Base-by-base conservation (phyloP, 768 basidiomycete genomes). In the Leccinum variicolor region DNA sequence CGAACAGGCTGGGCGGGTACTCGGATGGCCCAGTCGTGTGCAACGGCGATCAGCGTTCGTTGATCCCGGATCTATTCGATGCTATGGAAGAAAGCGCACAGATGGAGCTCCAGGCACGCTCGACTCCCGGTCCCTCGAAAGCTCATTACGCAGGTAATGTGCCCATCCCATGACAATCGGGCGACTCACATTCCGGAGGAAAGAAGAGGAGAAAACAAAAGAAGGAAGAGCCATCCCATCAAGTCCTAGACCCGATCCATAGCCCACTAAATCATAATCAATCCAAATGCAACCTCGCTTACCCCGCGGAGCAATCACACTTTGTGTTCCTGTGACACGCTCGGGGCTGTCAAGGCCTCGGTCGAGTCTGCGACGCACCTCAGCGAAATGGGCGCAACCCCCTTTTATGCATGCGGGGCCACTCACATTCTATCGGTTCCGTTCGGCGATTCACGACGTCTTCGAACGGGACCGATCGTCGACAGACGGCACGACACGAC, bases 271-370 rank as follows among this genome's bases (percentile, higher is more conserved):
- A 56, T 82, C 78, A 26, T 84, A 75, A 36, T 69, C 63, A 1
- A 89, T 95, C 19, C 19, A 43, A 19, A 56, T 81, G 73, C 50
- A 98, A 75, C 11, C 83, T 82, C 43, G 94, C 81, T 69, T 94
- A 95, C 1, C 94, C 94, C 2, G 93, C 90, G 7, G 92, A 94
- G 74, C 94, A 95, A 74, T 96, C 95, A 74, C 92, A 94, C 57
- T 31, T 11, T 92, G 90, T 11, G 88, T 89, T 95, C 94, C 92
- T 90, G 58, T 36, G 25, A 34, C 46, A n/a, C 6, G 23, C n/a
- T n/a, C 2, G 7, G 6, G 5, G 23, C 19, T 46, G 13, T 56
- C 58, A 31, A 19, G 46, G 25, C 48, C 52, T 58, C 41, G 15
- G 43, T 52, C 28, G 43, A 23, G 59, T 36, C 23, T 25, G 21